Evolutionary conservation across 805 yeast genomes (phyloP), one percentile per base, ranked within the genome.

Genomic region (Debaryomyces castellii): DNA sequence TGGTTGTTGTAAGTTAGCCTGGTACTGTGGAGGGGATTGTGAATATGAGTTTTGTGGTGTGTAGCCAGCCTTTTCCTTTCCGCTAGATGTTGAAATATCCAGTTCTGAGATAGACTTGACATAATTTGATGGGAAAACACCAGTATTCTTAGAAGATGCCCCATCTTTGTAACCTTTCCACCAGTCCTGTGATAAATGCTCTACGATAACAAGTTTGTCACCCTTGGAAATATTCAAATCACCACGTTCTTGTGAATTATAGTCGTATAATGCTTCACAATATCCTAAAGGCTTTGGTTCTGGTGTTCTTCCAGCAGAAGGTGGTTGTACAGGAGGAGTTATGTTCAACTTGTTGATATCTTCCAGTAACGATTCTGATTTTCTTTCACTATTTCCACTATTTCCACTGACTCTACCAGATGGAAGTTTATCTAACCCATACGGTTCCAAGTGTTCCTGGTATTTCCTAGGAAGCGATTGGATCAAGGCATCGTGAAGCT

Each of bases 71-170:
- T 57, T 54, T 45, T 57, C 63, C 11, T 47, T 46, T 45, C 57
- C 41, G 51, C 50, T 27, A 30, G 44, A 27, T 24, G 47, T 38
- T 18, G 53, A 49, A 46, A 60, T 66, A 40, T 71, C 75, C 18
- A 62, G 52, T 45, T 60, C 64, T 10, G 71, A 53, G 3, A 76
- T 59, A 34, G 74, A 51, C 20, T 52, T 76, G 41, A 90, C 96
- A 59, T 94, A 92, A 62, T 89, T 89, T 1, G 92, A 71, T 7
- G 99, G 99, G 71, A 94, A 91, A 59, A 91, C 83, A 36, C 98
- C 99, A 6, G 78, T 76, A 25, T 65, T 63, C 4, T 80, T 78
- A 1, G 64, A 51, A 6, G 42, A 42, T 37, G 74, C 62, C 14
- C 71, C 68, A 37, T 57, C 50, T 48, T 58, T 63, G 51, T 64